Conservation (phyloP, 495 filamentous ascomycete genomes). For the Hypoxylon lenormandii region DNA sequence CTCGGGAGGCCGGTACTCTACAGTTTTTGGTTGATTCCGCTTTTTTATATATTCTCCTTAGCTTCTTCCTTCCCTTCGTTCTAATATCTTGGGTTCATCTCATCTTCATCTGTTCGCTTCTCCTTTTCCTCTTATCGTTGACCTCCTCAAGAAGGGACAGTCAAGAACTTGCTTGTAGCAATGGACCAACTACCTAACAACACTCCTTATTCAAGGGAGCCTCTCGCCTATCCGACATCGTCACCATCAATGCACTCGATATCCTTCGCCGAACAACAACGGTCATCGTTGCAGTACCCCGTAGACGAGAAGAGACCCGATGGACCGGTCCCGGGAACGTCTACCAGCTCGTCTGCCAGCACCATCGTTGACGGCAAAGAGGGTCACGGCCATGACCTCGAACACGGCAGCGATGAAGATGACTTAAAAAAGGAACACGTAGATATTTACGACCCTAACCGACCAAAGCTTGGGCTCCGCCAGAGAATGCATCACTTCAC, state of each 20-base stretch:
- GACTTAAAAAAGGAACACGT: slow-evolving; percentile 18
- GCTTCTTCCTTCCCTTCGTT: slow-evolving; percentile 17
- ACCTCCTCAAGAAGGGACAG: slow-evolving; percentile 3
- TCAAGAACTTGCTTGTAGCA: slow-evolving; percentile 6
- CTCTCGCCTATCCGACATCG: slow-evolving; percentile 8
- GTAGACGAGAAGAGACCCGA: slow-evolving; percentile 35
- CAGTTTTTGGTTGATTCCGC: slow-evolving; percentile 27
- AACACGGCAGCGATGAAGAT: slow-evolving; percentile 28
- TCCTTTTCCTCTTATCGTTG: slow-evolving; percentile 16
- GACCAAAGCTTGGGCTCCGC: slow-evolving; percentile 48
- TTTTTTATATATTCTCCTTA: slow-evolving; percentile 40
- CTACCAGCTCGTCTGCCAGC: slow-evolving; percentile 30
- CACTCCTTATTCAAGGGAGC: slow-evolving; percentile 19
- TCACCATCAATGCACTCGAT: slow-evolving; percentile 24
- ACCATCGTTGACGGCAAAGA: slow-evolving; percentile 38
- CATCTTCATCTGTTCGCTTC: slow-evolving; percentile 24
- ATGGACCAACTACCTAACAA: slow-evolving; percentile 31
- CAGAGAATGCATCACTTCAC: slow-evolving; percentile 73
- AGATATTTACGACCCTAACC: slow-evolving; percentile 43
- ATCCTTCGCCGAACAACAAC: slow-evolving; percentile 12
- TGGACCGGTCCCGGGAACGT: slow-evolving; percentile 6
- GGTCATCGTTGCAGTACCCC: slow-evolving; percentile 8
- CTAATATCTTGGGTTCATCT: slow-evolving; percentile 21
- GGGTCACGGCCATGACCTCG: slow-evolving; percentile 20
- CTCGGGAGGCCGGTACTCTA: slow-evolving; percentile 44